Conservation (phyloP, 768 basidiomycete genomes). For the Suillus luteus region DNA sequence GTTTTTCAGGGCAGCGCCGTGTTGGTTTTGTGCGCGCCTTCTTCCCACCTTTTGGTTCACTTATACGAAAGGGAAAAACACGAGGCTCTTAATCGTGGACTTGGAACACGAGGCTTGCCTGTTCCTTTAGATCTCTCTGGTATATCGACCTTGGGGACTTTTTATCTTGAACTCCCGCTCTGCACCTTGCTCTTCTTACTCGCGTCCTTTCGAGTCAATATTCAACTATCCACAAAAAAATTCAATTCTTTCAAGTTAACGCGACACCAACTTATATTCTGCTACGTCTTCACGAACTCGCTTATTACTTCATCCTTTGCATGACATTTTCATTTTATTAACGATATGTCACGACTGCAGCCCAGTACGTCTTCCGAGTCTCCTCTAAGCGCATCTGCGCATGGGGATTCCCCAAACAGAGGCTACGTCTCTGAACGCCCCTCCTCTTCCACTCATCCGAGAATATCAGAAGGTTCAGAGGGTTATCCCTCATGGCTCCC, state of each 20-base stretch:
- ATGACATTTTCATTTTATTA: conserved; percentile 32
- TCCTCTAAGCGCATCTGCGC: conserved; percentile 30
- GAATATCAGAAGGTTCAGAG: conserved; percentile 49
- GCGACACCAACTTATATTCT: conserved; percentile 35
- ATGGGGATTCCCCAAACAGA: conserved; percentile 26
- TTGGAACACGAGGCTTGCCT: conserved; percentile 49
- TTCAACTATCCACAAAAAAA: conserved; percentile 24
- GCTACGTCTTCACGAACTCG: conserved; percentile 30
- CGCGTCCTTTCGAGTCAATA: conserved; percentile 14
- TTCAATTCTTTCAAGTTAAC: conserved; percentile 25
- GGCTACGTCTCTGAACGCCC: conserved; percentile 36
- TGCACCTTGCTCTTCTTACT: conserved; percentile 20
- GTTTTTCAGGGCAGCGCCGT: conserved; percentile 36
- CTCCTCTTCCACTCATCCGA: conserved; percentile 37
- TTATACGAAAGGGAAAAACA: conserved; percentile 46
- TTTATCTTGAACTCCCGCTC: conserved; percentile 25
- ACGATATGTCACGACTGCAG: conserved; percentile 41
- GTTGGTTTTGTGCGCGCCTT: conserved; percentile 26
- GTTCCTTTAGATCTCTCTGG: conserved; percentile 21
- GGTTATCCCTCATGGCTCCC: conserved; percentile 88
- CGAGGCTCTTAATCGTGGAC: conserved; percentile 45
- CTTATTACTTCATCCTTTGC: conserved; percentile 32
- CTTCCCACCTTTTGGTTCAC: conserved; percentile 32
- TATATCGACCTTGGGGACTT: conserved; percentile 4
- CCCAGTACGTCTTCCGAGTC: conserved; percentile 31